A percentile compares a stretch with the other conserved stretches of the same genome.
Evolutionary conservation across 2,329 filamentous ascomycete genomes (phyloP).

Genomic region (Trichoderma cornu-damae): DNA sequence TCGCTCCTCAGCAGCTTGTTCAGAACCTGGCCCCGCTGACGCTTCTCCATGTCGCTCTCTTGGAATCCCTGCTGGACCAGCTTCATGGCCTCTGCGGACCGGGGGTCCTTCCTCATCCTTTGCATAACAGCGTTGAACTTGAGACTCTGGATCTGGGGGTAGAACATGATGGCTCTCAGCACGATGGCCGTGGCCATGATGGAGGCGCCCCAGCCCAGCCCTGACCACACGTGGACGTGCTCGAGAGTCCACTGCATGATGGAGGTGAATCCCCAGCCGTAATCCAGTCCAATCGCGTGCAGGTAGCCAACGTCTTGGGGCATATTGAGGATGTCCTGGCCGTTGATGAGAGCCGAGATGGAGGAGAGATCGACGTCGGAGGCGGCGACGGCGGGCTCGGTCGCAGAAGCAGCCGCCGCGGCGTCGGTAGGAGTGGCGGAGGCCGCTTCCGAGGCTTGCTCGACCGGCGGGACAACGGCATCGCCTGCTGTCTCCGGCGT

Average conservation of each 20-base stretch:
- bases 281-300: conserved; percentile 77
- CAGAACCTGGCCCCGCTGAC: conserved; percentile 33
- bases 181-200: conserved; percentile 61
- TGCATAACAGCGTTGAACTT: conserved; percentile 51
- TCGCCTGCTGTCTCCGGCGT: conserved; percentile 22
- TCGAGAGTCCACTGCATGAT: conserved; percentile 73
- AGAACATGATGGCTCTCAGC: conserved; percentile 61
- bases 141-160: conserved; percentile 45
- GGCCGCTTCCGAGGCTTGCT: not conserved
- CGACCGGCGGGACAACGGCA: conserved; percentile 16
- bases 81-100: conserved; percentile 45
- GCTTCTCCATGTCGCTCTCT: conserved; percentile 41
- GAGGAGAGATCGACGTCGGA: conserved; percentile 33
- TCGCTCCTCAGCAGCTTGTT: conserved; percentile 35
- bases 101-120: conserved; percentile 49
- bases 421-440: conserved; percentile 18
- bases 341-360: conserved; percentile 34
- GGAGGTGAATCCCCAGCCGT: conserved; percentile 73
- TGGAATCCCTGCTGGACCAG: conserved; percentile 44
- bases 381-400: conserved; percentile 24
- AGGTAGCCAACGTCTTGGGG: conserved; percentile 79
- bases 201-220: conserved; percentile 76
- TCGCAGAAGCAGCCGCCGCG: conserved; percentile 22
- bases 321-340: conserved; percentile 50
- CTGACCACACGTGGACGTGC: conserved; percentile 70